phyloP scores from a whole-genome alignment of 495 filamentous ascomycete genomes.

The Trichoderma erinaceum region DNA sequence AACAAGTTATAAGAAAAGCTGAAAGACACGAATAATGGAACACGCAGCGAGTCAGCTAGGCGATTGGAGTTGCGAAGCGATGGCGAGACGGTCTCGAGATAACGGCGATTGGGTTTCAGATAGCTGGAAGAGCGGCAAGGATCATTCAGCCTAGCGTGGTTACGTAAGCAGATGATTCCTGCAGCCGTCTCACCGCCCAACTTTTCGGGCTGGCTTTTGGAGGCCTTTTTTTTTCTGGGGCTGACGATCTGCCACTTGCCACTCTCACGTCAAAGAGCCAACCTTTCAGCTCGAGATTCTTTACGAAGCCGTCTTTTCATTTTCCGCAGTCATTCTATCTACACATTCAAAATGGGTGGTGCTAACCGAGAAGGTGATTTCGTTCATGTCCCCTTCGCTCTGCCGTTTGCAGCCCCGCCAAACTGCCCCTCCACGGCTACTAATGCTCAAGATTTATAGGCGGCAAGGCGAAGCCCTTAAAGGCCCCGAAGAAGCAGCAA shows the following conservation, averaged over 20 bases:
- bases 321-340: background rate
- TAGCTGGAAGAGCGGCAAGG: background rate
- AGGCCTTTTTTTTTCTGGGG: slow-evolving; percentile 15
- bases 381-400: background rate
- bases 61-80: background rate
- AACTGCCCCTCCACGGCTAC: background rate
- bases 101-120: slow-evolving; percentile 6
- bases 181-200: background rate
- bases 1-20: no score
- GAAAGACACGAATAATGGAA: background rate
- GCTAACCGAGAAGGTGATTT: slow-evolving; percentile 30
- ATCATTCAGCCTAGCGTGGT: background rate
- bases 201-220: slow-evolving; percentile 7
- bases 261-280: background rate
- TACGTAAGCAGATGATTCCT: background rate
- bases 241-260: slow-evolving; percentile 8
- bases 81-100: background rate
- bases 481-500: slow-evolving; percentile 69
- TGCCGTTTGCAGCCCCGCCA: slow-evolving; percentile 14
- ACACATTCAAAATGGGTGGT: slow-evolving; percentile 29
- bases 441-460: slow-evolving; percentile 40
- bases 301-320: background rate
- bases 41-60: background rate
- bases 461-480: slow-evolving; percentile 81
- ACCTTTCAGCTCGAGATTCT: background rate